Base-by-base conservation (phyloP, 2,329 filamentous ascomycete genomes). In the Amylocarpus encephaloides region DNA sequence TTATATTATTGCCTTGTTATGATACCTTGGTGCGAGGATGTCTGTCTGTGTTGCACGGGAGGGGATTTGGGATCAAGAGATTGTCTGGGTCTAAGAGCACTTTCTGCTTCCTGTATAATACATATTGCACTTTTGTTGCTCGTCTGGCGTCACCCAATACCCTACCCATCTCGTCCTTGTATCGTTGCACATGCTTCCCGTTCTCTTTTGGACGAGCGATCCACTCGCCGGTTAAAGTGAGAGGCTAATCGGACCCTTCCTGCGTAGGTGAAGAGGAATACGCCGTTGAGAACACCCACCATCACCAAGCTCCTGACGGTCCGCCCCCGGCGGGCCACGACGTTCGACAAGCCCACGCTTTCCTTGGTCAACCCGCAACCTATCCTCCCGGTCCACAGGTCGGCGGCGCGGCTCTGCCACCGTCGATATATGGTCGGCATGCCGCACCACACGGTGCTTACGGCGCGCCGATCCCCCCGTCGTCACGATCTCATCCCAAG, bases 261-360 rank as follows among this genome's bases (percentile, higher is more conserved):
- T 52, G 36, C 42, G 65, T 70, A 79, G 83, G 77, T 68, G 79
- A 78, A 67, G 78, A 78, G 71, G 77, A 77, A 61, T 82, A 82
- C 72, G 70, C 74, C 68, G 74, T 82, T 65, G 76, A 82, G 65
- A 77, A 81, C 64, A 78, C 83, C 68, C 76, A 84, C 65, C 85
- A 85, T 52, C 77, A 79, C 60, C 80, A 80, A 65, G 73, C 78
- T 51, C 78, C 77, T 51, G 77, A 75, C 60, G 75, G 73, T 43
- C 72, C 77, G 46, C 68, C 73, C 53, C 63, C 66, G 57, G 74
- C 80, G 48, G 70, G 76, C 53, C 78, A 82, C 55, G 86, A 91
- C 63, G 76, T 86, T 54, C 85, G 88, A 59, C 83, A 84, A 50
- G 73, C 80, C 38, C 87, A 93, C 54, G 83, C 85, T 59, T 94